Percentiles rank a stretch among this genome's conserved stretches.
phyloP scores from a whole-genome alignment of 1,284 basidiomycete species.

The Papiliotrema laurentii region DNA sequence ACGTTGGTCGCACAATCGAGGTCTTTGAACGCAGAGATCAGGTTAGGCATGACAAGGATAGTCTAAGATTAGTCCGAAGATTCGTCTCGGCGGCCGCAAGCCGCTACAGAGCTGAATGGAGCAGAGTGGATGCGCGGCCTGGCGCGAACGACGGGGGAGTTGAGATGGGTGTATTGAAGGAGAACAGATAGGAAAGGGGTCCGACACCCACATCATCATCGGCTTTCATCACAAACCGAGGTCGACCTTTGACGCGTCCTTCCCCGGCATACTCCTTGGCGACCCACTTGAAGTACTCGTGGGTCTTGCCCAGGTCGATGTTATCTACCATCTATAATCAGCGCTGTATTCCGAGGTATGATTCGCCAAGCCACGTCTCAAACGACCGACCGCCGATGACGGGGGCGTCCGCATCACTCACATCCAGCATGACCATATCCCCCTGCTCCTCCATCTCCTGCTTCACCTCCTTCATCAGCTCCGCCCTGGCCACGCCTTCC shows the following conservation, averaged over 20 bases:
- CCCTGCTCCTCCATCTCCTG: slow-evolving; percentile 39
- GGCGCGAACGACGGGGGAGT: no score
- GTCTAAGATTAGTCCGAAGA: slow-evolving; percentile 32
- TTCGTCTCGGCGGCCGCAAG: no score
- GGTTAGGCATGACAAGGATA: slow-evolving; percentile 48
- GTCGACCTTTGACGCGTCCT: slow-evolving; percentile 42
- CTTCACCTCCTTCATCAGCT: slow-evolving; percentile 15
- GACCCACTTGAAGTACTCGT: slow-evolving; percentile 49
- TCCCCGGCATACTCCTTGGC: slow-evolving; percentile 38
- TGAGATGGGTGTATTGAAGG: no score
- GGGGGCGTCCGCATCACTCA: slow-evolving; percentile 13
- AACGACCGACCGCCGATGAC: background rate
- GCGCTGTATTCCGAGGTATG: no score
- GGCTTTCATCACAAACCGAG: slow-evolving; percentile 49
- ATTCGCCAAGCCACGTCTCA: no score
- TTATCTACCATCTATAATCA: slow-evolving; percentile 42
- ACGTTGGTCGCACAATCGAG: slow-evolving; percentile 47
- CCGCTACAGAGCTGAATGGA: no score
- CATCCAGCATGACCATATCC: slow-evolving; percentile 47
- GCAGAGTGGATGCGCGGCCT: no score
- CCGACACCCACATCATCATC: slow-evolving; percentile 49
- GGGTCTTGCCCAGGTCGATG: slow-evolving; percentile 49
- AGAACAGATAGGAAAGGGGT: no score
- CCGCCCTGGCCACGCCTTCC: slow-evolving; percentile 15
- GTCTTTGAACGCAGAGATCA: slow-evolving; percentile 42